Conservation (phyloP, 2,329 filamentous ascomycete genomes). For the Didymella glomerata region DNA sequence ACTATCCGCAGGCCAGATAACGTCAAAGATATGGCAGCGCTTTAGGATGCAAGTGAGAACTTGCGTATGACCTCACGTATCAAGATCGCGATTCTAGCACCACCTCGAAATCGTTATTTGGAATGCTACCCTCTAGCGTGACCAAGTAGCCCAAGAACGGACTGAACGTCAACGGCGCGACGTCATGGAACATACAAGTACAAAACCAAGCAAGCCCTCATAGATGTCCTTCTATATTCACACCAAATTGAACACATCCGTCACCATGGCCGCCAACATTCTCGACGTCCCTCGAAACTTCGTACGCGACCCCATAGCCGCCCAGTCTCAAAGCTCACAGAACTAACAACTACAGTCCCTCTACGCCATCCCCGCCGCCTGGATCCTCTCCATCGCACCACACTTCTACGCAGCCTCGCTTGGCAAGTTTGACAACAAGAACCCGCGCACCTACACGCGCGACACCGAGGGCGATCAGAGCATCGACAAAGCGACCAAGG, state of each 20-base stretch:
- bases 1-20: no score
- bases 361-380: constrained; percentile 11
- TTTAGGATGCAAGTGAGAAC: neutral
- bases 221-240: neutral
- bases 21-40: neutral
- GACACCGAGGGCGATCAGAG: constrained; percentile 11
- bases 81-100: neutral
- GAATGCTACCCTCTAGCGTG: constrained; percentile 9
- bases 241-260: neutral
- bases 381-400: constrained; percentile 6
- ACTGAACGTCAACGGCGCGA: neutral
- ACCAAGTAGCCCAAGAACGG: constrained; percentile 7
- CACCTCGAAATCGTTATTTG: neutral
- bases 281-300: constrained; percentile 10
- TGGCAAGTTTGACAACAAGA: constrained; percentile 16
- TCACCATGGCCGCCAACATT: constrained; percentile 12
- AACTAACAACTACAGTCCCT: neutral
- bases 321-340: neutral
- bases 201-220: neutral
- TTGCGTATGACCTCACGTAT: neutral
- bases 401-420: constrained; percentile 16
- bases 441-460: constrained; percentile 13
- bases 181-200: constrained; percentile 1
- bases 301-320: neutral
- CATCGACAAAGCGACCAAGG: constrained; percentile 17